These are phyloP conservation scores for Xanthoconium stramineum DNA, from an alignment of 768 basidiomycete genomes.

Conservation along the genomic window DNA sequence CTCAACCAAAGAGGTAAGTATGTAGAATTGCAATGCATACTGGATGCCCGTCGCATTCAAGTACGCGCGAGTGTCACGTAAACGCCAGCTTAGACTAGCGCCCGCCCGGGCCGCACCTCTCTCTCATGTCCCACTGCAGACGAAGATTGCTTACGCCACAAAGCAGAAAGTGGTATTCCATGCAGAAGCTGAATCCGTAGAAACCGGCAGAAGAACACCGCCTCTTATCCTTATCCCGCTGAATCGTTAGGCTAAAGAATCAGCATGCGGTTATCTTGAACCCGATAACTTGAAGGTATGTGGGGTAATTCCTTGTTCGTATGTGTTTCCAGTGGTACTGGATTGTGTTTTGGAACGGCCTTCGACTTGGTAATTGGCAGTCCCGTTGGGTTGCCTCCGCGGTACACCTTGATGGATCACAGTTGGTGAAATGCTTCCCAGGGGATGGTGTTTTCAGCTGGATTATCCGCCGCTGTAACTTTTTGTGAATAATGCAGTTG, in stretches of 20 bases:
- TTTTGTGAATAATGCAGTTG: constrained; percentile 44
- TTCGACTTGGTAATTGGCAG: constrained; percentile 34
- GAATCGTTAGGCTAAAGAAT: constrained; percentile 25
- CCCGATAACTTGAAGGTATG: constrained; percentile 26
- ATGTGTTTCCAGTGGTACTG: constrained; percentile 31
- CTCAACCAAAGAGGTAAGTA: too few relatives aligned
- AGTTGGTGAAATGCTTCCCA: constrained; percentile 36
- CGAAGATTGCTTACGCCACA: background rate
- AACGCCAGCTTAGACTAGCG: background rate
- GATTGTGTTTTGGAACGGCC: constrained; percentile 29
- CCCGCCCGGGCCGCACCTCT: too few relatives aligned
- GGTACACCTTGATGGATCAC: constrained; percentile 13
- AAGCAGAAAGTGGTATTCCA: background rate
- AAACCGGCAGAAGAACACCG: background rate
- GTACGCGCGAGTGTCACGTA: too few relatives aligned
- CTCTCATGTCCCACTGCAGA: too few relatives aligned
- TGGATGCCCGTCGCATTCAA: too few relatives aligned
- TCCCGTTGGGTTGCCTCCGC: constrained; percentile 35
- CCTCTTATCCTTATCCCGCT: background rate
- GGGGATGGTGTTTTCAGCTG: constrained; percentile 23
- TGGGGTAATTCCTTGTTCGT: background rate
- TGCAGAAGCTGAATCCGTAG: background rate
- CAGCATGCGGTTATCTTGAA: constrained; percentile 24
- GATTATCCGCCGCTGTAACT: constrained; percentile 47
- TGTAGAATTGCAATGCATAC: too few relatives aligned